These are phyloP conservation scores for Fusarium torulosum DNA, from an alignment of 2,329 filamentous ascomycete genomes.

Conservation along the genomic window DNA sequence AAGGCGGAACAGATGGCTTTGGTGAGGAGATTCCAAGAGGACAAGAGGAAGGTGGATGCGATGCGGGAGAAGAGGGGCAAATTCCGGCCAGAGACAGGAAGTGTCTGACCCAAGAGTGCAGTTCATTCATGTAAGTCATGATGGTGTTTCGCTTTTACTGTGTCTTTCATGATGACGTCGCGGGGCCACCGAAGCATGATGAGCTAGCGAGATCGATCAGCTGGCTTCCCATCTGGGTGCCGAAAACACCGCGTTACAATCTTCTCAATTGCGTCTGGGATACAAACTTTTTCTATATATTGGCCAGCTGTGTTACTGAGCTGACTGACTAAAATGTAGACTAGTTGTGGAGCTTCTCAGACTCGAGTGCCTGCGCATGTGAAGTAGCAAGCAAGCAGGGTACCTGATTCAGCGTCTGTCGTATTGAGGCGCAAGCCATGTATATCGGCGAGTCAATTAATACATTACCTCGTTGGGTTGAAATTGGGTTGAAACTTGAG, in stretches of 20 bases:
- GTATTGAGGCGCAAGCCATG: slow-evolving; percentile 1
- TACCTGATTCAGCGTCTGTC: slow-evolving; percentile 12
- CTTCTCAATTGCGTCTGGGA: slow-evolving; percentile 75
- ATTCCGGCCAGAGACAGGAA: slow-evolving; percentile 66
- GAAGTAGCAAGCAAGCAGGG: not conserved
- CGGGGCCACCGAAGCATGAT: slow-evolving; percentile 63
- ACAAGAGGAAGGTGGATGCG: slow-evolving; percentile 76
- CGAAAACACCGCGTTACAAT: slow-evolving; percentile 74
- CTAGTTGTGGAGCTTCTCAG: slow-evolving; percentile 1
- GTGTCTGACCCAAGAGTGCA: slow-evolving; percentile 1
- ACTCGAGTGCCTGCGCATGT: slow-evolving; percentile 1
- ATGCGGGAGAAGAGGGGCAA: slow-evolving; percentile 77
- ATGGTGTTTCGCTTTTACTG: slow-evolving; percentile 10
- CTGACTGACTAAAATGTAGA: slow-evolving; percentile 11
- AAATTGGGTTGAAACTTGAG: not conserved
- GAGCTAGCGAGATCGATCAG: slow-evolving; percentile 37
- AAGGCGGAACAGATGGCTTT: slow-evolving; percentile 79
- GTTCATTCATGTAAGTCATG: slow-evolving; percentile 32
- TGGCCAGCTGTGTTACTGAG: slow-evolving; percentile 49
- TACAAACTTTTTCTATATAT: slow-evolving; percentile 11
- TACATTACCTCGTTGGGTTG: slow-evolving; percentile 3
- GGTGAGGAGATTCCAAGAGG: slow-evolving; percentile 79
- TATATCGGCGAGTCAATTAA: slow-evolving; percentile 16
- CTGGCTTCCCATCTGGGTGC: slow-evolving; percentile 57
- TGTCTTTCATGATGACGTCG: slow-evolving; percentile 62